Percentiles rank a stretch among this genome's conserved stretches.
These are phyloP conservation scores for Acanthamoeba culbertsoni DNA, from an alignment of 208 protist species.

Conservation along the genomic window DNA sequence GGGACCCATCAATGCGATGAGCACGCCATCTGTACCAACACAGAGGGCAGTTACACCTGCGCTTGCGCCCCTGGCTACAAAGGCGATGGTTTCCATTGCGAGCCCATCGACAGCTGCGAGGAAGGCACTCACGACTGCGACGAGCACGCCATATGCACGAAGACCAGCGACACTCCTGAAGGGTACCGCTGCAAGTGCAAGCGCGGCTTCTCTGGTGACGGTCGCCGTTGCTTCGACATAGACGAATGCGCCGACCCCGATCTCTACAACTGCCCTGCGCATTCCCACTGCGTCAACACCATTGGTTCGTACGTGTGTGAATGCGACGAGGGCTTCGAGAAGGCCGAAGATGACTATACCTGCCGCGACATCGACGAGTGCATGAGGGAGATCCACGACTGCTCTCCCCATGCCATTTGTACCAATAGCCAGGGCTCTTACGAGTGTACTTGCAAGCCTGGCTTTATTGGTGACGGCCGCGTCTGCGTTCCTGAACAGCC, in stretches of 20 bases:
- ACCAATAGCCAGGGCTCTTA: conserved; percentile 44
- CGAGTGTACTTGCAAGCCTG: conserved; percentile 51
- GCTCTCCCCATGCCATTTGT: conserved; percentile 53
- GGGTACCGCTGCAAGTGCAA: conserved; percentile 57
- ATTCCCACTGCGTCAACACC: conserved; percentile 57
- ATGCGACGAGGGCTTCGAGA: conserved; percentile 22
- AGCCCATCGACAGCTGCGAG: conserved; percentile 55
- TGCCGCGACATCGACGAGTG: conserved; percentile 44
- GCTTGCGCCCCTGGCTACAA: conserved; percentile 39
- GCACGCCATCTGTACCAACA: conserved; percentile 51
- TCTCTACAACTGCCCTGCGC: neutral
- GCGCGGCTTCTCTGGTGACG: conserved; percentile 40
- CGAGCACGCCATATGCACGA: conserved; percentile 16
- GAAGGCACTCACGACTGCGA: conserved; percentile 48
- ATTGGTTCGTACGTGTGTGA: conserved; percentile 27
- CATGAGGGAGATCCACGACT: conserved; percentile 36
- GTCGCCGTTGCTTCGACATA: conserved; percentile 25
- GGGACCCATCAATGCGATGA: neutral
- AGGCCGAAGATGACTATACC: conserved; percentile 38
- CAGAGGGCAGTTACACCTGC: conserved; percentile 46
- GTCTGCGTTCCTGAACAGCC: neutral
- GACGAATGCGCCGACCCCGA: conserved; percentile 4
- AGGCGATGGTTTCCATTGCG: conserved; percentile 57
- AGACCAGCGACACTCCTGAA: neutral
- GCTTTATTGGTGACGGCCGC: conserved; percentile 21